phyloP scores from a whole-genome alignment of 177 flowering plant species.

The Tripterygium wilfordii region DNA sequence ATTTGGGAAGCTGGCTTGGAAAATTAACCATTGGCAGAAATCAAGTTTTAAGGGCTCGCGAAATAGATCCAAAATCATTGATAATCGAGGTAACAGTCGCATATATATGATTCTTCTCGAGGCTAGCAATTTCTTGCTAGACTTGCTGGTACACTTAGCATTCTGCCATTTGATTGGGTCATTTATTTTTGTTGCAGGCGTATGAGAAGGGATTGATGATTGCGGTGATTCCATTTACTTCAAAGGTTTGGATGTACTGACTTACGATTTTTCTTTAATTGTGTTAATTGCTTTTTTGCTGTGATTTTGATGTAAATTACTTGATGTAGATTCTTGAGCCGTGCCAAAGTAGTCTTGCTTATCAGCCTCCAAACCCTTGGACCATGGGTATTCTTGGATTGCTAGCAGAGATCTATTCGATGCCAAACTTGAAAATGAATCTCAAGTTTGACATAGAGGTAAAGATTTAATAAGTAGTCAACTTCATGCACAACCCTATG shows the following conservation, averaged over 20 bases:
- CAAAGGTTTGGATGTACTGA: slow-evolving; percentile 74
- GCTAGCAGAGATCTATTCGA: slow-evolving; percentile 85
- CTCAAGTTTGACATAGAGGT: slow-evolving; percentile 99
- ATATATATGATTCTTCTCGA: too few species aligned
- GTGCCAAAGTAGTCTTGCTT: slow-evolving; percentile 83
- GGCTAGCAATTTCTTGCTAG: too few species aligned
- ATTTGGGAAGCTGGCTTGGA: slow-evolving; percentile 99
- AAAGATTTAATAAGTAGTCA: too few species aligned
- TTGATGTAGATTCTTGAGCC: slow-evolving; percentile 77
- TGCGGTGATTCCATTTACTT: slow-evolving; percentile 95
- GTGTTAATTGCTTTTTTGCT: neutral
- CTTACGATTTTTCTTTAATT: neutral
- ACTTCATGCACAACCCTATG: too few species aligned
- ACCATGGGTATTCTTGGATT: slow-evolving; percentile 91
- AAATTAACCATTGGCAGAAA: slow-evolving; percentile 95
- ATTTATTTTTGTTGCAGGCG: slow-evolving; percentile 41
- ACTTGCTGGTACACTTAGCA: too few species aligned
- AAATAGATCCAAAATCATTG: slow-evolving; percentile 92
- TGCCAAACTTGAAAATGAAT: slow-evolving; percentile 97
- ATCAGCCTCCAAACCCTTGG: slow-evolving; percentile 99
- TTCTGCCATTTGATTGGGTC: too few species aligned
- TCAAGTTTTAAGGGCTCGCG: slow-evolving; percentile 79
- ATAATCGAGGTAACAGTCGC: slow-evolving; percentile 67
- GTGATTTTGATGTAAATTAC: neutral
- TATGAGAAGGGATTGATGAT: slow-evolving; percentile 97